Evolutionary conservation across 1,139 yeast species (phyloP), one percentile per base, ranked within the genome.

Genomic region (Hyphopichia burtonii): DNA sequence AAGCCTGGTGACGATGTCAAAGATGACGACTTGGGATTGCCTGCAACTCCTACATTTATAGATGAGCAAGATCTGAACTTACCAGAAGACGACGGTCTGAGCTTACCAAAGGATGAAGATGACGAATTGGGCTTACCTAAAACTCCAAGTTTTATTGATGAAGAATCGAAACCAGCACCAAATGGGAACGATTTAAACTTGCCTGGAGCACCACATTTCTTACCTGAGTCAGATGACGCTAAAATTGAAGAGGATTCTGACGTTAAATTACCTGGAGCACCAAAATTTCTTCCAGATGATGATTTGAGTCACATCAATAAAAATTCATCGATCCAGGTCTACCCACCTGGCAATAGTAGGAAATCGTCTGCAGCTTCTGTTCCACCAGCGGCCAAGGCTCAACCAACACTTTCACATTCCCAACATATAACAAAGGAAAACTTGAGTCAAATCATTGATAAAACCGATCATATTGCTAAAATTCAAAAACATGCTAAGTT

Each of bases 401-500:
- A n/a, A 3, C 27, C 36, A n/a, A 22, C 6, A 11, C 8, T 14
- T 3, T n/a, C 40, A 31, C 22, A 33, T 46, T 41, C 28, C 3
- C 57, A 50, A 12, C 62, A 63, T 18, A 55, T 67, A 32, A 63
- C 79, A 9, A 68, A 68, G 45, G 74, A 66, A 22, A 74, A 76
- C 36, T 74, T 85, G 22, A 63, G 65, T 32, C 59, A 66, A 31
- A 76, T 86, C 36, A 59, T 86, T 45, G 76, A 76, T 47, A 74
- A 76, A 35, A 78, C 85, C 16, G 89, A 86, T 45, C 69, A 75
- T 31, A 80, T 86, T 18, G 51, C 78, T n/a, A 69, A 74, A 50
- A 86, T 90, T 0, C 97, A 91, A 58, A 89, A 86, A 56, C 86
- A 82, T 51, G 93, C 97, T 39, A 87, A 85, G 61, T 93, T 83